phyloP scores from a whole-genome alignment of 2,329 filamentous ascomycete species.

The Calonectria crousiana region DNA sequence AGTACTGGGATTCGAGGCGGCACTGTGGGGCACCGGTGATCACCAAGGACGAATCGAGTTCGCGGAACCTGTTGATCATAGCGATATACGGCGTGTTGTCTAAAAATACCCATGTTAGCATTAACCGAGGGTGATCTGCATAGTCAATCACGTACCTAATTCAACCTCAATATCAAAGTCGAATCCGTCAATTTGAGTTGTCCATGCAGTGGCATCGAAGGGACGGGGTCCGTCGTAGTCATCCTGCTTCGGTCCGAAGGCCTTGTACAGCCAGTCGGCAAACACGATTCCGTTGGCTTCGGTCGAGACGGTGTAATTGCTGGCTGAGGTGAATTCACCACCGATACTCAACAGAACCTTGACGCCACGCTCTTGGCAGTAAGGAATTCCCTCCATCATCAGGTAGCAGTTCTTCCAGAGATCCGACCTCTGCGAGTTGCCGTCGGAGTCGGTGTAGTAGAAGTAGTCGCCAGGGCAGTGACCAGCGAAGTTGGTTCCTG shows the following conservation, averaged over 20 bases:
- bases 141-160: slow-evolving; percentile 43
- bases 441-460: slow-evolving; percentile 31
- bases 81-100: slow-evolving; percentile 53
- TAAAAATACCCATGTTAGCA: slow-evolving; percentile 27
- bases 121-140: no score
- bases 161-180: slow-evolving; percentile 56
- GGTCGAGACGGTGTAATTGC: slow-evolving; percentile 51
- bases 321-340: slow-evolving; percentile 45
- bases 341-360: slow-evolving; percentile 59
- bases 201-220: slow-evolving; percentile 48
- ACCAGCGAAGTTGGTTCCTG: slow-evolving; percentile 55
- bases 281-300: slow-evolving; percentile 50
- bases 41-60: slow-evolving; percentile 46
- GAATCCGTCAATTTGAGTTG: slow-evolving; percentile 51
- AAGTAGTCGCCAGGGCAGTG: slow-evolving; percentile 51
- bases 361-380: slow-evolving; percentile 56
- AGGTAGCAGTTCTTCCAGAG: slow-evolving; percentile 51
- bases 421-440: slow-evolving; percentile 33
- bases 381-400: slow-evolving; percentile 54
- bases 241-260: slow-evolving; percentile 52
- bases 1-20: slow-evolving; percentile 42
- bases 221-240: slow-evolving; percentile 52
- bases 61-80: slow-evolving; percentile 53
- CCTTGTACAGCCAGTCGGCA: slow-evolving; percentile 53
- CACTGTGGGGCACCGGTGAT: slow-evolving; percentile 62